These are phyloP conservation scores for Hanseniaspora valbyensis DNA, from an alignment of 805 yeast genomes.

Conservation along the genomic window DNA sequence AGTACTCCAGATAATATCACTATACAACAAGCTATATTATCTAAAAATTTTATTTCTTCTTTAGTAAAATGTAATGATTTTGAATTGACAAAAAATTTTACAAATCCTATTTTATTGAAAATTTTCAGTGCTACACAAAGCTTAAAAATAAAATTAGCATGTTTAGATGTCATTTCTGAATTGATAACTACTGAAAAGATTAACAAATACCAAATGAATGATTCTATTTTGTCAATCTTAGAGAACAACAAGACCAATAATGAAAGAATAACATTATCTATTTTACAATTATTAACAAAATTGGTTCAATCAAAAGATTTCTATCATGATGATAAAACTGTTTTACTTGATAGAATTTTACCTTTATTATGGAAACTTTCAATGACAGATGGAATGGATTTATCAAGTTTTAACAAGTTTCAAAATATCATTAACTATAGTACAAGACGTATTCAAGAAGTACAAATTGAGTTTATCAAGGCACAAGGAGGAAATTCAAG, in stretches of 20 bases:
- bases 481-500: constrained; percentile 23
- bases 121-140: constrained; percentile 77
- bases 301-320: constrained; percentile 29
- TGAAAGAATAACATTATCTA: constrained; percentile 41
- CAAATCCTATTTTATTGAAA: constrained; percentile 59
- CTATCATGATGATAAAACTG: constrained; percentile 38
- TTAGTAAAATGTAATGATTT: constrained; percentile 19
- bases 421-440: constrained; percentile 33
- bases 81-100: constrained; percentile 51
- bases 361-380: constrained; percentile 45
- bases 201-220: constrained; percentile 61
- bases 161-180: constrained; percentile 44
- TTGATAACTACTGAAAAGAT: constrained; percentile 50
- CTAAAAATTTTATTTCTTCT: constrained; percentile 28
- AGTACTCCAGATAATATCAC: constrained; percentile 16
- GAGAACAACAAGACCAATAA: constrained; percentile 68
- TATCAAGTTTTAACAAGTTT: constrained; percentile 34
- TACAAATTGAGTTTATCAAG: constrained; percentile 28
- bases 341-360: constrained; percentile 41
- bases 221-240: constrained; percentile 71
- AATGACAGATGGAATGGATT: constrained; percentile 35
- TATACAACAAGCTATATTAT: constrained; percentile 25
- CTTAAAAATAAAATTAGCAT: constrained; percentile 60
- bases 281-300: constrained; percentile 34
- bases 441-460: constrained; percentile 35